Base-by-base conservation (phyloP, 768 basidiomycete species). In the Termitomyces sp. region DNA sequence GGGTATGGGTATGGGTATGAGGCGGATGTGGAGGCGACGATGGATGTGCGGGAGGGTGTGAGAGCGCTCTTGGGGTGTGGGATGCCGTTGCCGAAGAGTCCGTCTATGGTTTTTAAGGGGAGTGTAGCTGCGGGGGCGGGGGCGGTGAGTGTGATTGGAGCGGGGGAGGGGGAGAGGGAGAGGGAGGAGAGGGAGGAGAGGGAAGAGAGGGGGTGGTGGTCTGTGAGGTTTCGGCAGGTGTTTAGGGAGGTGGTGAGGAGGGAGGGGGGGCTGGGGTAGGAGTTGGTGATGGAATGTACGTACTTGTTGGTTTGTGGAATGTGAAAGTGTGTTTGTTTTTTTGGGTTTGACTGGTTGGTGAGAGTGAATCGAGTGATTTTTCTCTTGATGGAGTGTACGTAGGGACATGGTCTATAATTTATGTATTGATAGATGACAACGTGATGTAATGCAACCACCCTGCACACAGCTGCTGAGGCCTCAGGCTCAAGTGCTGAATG, bases 181-280 rank as follows among this genome's bases (percentile, higher is more conserved):
- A 9, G 46, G 17, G n/a, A 12, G 20, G 65, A 59, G 32, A 64
- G 59, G 11, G 74, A 77, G 54, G 90, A 91, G 64, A 70, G 86
- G 31, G 87, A 89, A 67, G 87, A 90, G 63, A 77, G 89, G 0
- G 86, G 83, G 4, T 91, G 88, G 87, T 92, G 91, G 90, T 77
- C 84, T 12, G 65, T 85, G 46, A 74, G 87, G 49, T 89, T 90
- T 65, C 83, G 84, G 65, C 73, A 75, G 56, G 70, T 74, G 12
- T 72, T 73, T 58, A 65, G 72, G 57, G 89, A 89, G 68, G 68
- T 86, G 65, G 81, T 82, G 61, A 65, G 52, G 38, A 36, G 38
- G 20, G 52, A 53, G 9, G 32, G 7, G 31, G 36, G 34, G 52
- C 6, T 37, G 9, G 32, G 20, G 6, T 25, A 25, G 25, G 25